Evolutionary conservation across 148 eudicot genomes (phyloP), one percentile per base, ranked within the genome.

Genomic region (Drosera capensis): DNA sequence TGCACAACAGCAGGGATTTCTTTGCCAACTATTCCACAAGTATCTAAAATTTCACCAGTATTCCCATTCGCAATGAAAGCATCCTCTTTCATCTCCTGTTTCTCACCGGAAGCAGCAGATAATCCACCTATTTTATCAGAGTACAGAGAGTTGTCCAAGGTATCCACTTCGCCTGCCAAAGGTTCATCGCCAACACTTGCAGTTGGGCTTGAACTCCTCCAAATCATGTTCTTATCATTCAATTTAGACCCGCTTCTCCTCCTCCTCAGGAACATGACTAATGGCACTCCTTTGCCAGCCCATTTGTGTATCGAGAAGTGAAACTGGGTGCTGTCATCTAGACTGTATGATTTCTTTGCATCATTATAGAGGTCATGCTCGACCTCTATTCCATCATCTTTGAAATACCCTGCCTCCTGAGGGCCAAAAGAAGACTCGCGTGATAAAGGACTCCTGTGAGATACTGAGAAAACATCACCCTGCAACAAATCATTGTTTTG

Each of bases 291-390:
- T 56, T 52, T 71, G 58, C 65, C 62, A 49, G 85, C 78, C 97
- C 97, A 90, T 54, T 75, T 84, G 63, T 90, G 71, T 53, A 90
- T 84, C 14, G 95, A 90, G 57, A 84, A 90, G 53, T 90, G 97
- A 61, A 83, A 90, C 36, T 70, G 72, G 40, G 58, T 47, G 15
- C 48, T 43, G 13, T 54, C 52, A 23, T 30, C 58, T 37, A 47
- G 54, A 63, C 54, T 25, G 45, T 68, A 73, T 16, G 52, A 28
- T 45, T 20, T 43, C 47, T 57, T 60, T 14, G 51, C 34, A 29
- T 71, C 52, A 21, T 54, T 45, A 11, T 25, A 49, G 26, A 37
- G 13, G 23, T 25, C 31, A 20, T 40, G 38, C 40, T 54, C 59
- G 12, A 23, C 50, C 13, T 56, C 58, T 24, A 30, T 22, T 45